A percentile compares a stretch with the other conserved stretches of the same genome.
These are phyloP conservation scores for Cyclostephanos invisitatus DNA, from an alignment of 108 stramenopile genomes.

Conservation along the genomic window DNA sequence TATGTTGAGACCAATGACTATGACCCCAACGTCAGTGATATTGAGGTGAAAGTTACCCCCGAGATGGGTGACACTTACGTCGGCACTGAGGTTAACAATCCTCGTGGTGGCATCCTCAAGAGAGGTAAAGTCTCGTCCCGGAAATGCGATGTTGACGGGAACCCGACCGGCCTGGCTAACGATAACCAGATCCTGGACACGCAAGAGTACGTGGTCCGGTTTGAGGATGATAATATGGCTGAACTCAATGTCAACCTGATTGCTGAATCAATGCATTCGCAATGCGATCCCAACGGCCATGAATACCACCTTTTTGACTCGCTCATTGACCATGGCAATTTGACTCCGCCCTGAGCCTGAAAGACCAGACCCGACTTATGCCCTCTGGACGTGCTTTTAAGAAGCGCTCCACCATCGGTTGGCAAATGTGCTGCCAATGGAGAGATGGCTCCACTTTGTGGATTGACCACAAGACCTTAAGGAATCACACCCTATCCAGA, in stretches of 20 bases:
- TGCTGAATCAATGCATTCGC: neutral
- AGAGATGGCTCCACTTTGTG: too few species aligned
- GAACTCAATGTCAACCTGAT: conserved; percentile 25
- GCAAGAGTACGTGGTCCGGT: conserved; percentile 19
- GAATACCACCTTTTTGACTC: neutral
- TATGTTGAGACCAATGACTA: neutral
- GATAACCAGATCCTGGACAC: conserved; percentile 22
- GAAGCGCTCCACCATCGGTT: too few species aligned
- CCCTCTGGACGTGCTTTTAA: too few species aligned
- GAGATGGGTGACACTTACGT: conserved; percentile 27
- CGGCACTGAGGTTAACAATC: conserved; percentile 27
- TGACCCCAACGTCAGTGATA: neutral
- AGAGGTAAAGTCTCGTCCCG: conserved; percentile 30
- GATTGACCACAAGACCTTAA: too few species aligned
- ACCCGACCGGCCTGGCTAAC: conserved; percentile 20
- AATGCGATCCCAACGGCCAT: too few species aligned
- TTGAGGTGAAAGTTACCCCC: neutral
- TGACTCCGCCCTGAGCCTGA: neutral
- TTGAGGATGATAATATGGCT: conserved; percentile 19
- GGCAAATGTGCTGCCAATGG: too few species aligned
- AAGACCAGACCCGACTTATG: neutral
- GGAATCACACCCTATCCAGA: too few species aligned
- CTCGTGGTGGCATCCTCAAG: conserved; percentile 11
- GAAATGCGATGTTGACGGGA: conserved; percentile 38
- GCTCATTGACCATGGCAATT: neutral